Base-by-base conservation (phyloP, 192 early-diverging fungal species). In the Thamnidium elegans region DNA sequence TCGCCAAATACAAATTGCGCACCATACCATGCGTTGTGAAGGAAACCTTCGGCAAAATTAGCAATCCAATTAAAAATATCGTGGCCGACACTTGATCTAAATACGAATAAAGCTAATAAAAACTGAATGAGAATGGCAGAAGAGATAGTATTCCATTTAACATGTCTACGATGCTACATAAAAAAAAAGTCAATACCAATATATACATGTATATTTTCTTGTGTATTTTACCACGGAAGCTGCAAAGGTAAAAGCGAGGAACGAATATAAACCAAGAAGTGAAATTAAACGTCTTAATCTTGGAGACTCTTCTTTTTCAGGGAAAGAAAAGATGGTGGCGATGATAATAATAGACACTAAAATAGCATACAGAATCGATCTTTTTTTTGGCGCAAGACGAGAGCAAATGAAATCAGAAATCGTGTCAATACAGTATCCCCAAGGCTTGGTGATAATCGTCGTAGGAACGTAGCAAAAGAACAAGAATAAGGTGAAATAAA, bases 121-220 rank as follows among this genome's bases (percentile, higher is more conserved):
- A 88, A 90, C 75, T 96, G 92, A 55, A 90, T 47, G 32, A 91
- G 68, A 23, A 89, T 70, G 20, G 91, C 92, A 50, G 80, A 72
- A 20, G 81, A 62, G 13, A 94, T 87, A 11, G 89, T 91, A 69
- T 83, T 85, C 88, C 91, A 91, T 65, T 84, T 78, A 53, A 96
- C 87, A 26, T 73, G 65, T 46, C 69, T 76, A 60, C 79, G 84
- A 71, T 90, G 78, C 72, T 74, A 66, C 10, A 34, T 31, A 1
- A 10, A 8, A 14, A 13, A 48, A 17, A 10, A 50, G 3, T 30
- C 8, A 4, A 58, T n/a, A 43, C 3, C 17, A 23, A 14, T 39
- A 1, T 39, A 6, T 39, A 23, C 19, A 15, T 58, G n/a, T n/a
- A n/a, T n/a, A n/a, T 42, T 44, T 23, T 58, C 43, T 21, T 20